A percentile compares a stretch with the other conserved stretches of the same genome.
Evolutionary conservation across 345 rosid genomes (phyloP).

Genomic region (Clarkia xantiana): DNA sequence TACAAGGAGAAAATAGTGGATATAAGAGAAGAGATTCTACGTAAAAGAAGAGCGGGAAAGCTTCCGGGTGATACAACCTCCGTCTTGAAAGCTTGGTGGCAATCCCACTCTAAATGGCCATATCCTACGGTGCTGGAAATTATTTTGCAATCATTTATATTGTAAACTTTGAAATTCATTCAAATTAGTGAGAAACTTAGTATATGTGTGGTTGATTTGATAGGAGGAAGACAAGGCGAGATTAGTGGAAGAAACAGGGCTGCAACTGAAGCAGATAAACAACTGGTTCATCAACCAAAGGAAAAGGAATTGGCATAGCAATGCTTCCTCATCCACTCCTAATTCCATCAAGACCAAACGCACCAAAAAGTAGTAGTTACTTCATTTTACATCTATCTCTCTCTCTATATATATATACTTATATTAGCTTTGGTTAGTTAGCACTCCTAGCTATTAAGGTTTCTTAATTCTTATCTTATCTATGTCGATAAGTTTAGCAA

Average conservation of each 20-base stretch:
- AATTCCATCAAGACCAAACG: slow-evolving; percentile 62
- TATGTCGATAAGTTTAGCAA: no score
- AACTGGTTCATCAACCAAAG: no score
- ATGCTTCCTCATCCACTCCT: slow-evolving; percentile 40
- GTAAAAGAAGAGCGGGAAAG: slow-evolving; percentile 97
- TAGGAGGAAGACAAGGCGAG: slow-evolving; percentile 98
- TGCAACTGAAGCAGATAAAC: slow-evolving; percentile 95
- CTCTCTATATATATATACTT: no score
- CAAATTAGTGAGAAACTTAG: no score
- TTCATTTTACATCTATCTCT: no score
- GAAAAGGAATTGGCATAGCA: slow-evolving; percentile 96
- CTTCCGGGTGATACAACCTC: slow-evolving; percentile 97
- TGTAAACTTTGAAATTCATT: no score
- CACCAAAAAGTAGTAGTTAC: slow-evolving; percentile 66
- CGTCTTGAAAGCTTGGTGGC: slow-evolving; percentile 92
- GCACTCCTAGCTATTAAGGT: no score
- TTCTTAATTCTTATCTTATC: no score
- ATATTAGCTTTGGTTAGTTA: no score
- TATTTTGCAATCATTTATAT: no score
- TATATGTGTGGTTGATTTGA: slow-evolving; percentile 2
- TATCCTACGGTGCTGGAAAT: slow-evolving; percentile 94
- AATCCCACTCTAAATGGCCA: slow-evolving; percentile 93
- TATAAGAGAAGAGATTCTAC: slow-evolving; percentile 87
- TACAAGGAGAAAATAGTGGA: slow-evolving; percentile 93
- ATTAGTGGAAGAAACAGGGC: slow-evolving; percentile 90